These are phyloP conservation scores for Centrapalus pauciflorus DNA, from an alignment of 129 eudicot species.

Conservation along the genomic window DNA sequence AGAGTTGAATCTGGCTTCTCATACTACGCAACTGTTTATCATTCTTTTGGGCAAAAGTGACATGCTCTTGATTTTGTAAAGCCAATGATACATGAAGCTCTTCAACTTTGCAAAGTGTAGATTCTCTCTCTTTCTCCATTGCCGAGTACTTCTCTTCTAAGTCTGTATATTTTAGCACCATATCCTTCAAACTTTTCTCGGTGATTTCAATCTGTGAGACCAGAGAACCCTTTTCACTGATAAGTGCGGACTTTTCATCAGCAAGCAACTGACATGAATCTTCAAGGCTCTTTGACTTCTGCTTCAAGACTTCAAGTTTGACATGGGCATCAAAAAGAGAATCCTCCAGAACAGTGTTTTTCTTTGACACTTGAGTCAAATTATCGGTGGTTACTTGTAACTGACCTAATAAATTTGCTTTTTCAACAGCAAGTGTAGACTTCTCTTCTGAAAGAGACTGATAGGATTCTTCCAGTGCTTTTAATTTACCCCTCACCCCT, in stretches of 20 bases:
- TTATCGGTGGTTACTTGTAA: constrained; percentile 57
- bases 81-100: constrained; percentile 52
- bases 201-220: constrained; percentile 49
- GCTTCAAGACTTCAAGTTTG: constrained; percentile 70
- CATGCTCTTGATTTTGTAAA: constrained; percentile 59
- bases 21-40: constrained; percentile 33
- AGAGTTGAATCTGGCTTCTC: constrained; percentile 35
- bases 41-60: constrained; percentile 29
- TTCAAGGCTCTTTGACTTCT: constrained; percentile 58
- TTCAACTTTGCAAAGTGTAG: constrained; percentile 46
- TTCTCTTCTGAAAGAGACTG: constrained; percentile 61
- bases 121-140: constrained; percentile 64
- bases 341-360: constrained; percentile 60
- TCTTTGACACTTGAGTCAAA: constrained; percentile 55
- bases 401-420: constrained; percentile 47
- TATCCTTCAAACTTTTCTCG: constrained; percentile 41
- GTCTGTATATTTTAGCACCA: constrained; percentile 48
- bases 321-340: constrained; percentile 65
- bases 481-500: constrained; percentile 48
- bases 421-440: constrained; percentile 61
- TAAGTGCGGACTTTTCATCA: constrained; percentile 57
- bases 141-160: constrained; percentile 43
- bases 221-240: constrained; percentile 55
- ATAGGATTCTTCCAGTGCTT: constrained; percentile 58
- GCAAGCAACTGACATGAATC: constrained; percentile 64